A percentile compares a stretch with the other conserved stretches of the same genome.
phyloP scores from a whole-genome alignment of 1,139 yeast genomes.

The Nakaseomyces uthaithaninus region DNA sequence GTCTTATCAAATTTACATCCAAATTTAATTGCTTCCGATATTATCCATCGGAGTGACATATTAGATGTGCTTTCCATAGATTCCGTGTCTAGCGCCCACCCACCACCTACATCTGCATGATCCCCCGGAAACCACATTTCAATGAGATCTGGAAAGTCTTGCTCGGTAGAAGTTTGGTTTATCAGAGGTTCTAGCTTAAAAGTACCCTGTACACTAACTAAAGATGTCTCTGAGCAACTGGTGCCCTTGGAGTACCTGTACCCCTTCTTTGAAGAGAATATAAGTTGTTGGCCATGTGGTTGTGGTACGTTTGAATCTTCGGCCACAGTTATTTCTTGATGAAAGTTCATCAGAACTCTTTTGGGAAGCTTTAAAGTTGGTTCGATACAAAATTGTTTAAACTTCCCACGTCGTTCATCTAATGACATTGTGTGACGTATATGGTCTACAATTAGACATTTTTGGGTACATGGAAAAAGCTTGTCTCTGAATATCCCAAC shows the following conservation, averaged over 20 bases:
- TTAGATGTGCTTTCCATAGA: conserved; percentile 37
- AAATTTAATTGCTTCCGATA: conserved; percentile 42
- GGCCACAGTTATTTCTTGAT: background rate
- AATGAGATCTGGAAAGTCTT: conserved; percentile 33
- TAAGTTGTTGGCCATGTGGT: background rate
- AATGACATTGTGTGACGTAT: conserved; percentile 58
- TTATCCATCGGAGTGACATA: conserved; percentile 51
- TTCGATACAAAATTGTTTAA: conserved; percentile 47
- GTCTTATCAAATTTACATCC: conserved; percentile 42
- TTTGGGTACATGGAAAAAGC: conserved; percentile 48
- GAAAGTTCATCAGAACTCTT: background rate
- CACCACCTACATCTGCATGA: conserved; percentile 62
- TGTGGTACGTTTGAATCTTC: background rate
- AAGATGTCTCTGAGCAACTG: background rate
- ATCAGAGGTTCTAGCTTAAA: conserved; percentile 7
- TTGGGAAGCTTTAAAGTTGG: conserved; percentile 37
- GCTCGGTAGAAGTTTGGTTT: conserved; percentile 10
- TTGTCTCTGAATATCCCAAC: conserved; percentile 51
- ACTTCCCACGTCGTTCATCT: conserved; percentile 57
- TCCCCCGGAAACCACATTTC: conserved; percentile 62
- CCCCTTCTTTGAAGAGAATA: background rate
- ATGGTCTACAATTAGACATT: conserved; percentile 44
- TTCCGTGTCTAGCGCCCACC: conserved; percentile 41
- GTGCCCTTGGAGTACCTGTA: background rate
- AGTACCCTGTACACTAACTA: conserved; percentile 5